Evolutionary conservation across 164 flowering plant genomes (phyloP).

Genomic region (Cinnamomum chago): DNA sequence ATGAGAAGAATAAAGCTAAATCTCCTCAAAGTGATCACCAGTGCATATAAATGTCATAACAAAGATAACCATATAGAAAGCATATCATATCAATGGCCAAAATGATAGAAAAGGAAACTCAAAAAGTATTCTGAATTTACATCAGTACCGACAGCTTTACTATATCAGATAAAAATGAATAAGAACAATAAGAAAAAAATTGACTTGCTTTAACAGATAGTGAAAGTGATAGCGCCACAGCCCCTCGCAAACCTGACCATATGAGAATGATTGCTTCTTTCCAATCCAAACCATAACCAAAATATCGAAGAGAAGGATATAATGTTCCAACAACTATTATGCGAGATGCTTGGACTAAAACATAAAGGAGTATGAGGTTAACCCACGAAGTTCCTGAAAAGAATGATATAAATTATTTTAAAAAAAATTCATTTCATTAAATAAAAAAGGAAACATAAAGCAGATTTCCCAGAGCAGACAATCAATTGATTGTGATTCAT

Average conservation of each 20-base stretch:
- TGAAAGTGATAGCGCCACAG: conserved; percentile 85
- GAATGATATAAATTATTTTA: background rate
- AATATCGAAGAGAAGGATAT: conserved; percentile 59
- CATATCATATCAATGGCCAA: too few relatives aligned
- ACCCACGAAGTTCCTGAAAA: conserved; percentile 75
- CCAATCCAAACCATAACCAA: conserved; percentile 96
- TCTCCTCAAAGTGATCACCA: background rate
- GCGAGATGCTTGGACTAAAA: conserved; percentile 68
- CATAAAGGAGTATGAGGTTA: conserved; percentile 73
- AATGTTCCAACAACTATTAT: conserved; percentile 61
- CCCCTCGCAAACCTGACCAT: conserved; percentile 96
- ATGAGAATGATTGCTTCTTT: conserved; percentile 78
- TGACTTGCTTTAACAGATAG: conserved; percentile 78
- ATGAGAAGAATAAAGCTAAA: background rate
- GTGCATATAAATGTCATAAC: too few relatives aligned
- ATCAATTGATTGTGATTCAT: background rate
- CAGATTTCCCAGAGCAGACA: background rate
- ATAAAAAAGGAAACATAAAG: background rate
- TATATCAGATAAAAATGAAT: too few relatives aligned
- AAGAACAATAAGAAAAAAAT: background rate
- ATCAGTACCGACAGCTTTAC: too few relatives aligned
- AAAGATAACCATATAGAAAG: too few relatives aligned
- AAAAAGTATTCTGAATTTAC: too few relatives aligned
- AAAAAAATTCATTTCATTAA: background rate
- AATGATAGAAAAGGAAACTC: too few relatives aligned